Evolutionary conservation across 2,329 filamentous ascomycete species (phyloP).

Genomic region (Penicillium fuscoglaucum): DNA sequence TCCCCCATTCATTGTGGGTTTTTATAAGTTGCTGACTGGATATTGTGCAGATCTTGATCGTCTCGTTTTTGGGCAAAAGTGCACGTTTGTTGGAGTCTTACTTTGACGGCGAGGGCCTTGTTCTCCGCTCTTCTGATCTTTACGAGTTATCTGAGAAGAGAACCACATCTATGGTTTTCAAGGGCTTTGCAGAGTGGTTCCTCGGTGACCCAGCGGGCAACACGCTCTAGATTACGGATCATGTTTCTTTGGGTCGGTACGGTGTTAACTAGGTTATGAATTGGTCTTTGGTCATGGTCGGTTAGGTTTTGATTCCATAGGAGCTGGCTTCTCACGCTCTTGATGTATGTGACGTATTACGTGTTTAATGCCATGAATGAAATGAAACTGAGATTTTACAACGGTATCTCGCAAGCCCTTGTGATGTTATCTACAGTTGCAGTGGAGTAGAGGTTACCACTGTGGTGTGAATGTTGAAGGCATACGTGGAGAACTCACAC

Average conservation of each 20-base stretch:
- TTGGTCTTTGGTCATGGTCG: background rate
- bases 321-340: background rate
- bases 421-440: background rate
- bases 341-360: background rate
- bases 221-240: background rate
- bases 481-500: too few species aligned
- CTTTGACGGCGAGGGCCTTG: background rate
- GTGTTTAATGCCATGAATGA: background rate
- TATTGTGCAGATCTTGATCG: background rate
- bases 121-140: background rate
- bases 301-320: background rate
- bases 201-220: background rate
- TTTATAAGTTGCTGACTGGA: background rate
- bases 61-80: background rate
- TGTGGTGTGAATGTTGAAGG: too few species aligned
- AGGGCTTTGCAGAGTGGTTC: background rate
- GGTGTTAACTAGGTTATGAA: background rate
- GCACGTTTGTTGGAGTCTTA: background rate
- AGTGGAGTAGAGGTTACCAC: too few species aligned
- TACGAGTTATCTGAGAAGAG: background rate
- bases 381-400: background rate
- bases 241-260: background rate
- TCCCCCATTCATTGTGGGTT: background rate
- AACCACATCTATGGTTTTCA: background rate
- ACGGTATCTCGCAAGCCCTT: background rate